Percentiles rank a stretch among this genome's conserved stretches.
Evolutionary conservation across 2,329 filamentous ascomycete genomes (phyloP).

Genomic region (Blastomyces parvus): DNA sequence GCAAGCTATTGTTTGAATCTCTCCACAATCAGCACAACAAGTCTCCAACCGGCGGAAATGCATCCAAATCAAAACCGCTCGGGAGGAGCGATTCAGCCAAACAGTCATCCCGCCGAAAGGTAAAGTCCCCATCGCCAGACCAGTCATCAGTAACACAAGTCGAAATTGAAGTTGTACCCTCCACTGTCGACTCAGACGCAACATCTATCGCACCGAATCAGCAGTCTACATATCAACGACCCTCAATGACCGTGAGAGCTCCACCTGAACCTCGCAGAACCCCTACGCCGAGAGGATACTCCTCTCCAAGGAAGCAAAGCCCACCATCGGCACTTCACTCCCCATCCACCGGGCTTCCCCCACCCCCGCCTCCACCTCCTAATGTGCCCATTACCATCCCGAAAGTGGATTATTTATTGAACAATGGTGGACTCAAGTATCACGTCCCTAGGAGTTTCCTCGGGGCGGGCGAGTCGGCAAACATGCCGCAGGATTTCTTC

Average conservation of each 20-base stretch:
- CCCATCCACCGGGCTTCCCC: slow-evolving; percentile 28
- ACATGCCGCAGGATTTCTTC: slow-evolving; percentile 47
- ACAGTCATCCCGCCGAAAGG: slow-evolving; percentile 24
- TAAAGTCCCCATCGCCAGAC: slow-evolving; percentile 24
- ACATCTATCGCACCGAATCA: slow-evolving; percentile 40
- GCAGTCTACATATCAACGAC: slow-evolving; percentile 24
- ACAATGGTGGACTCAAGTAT: slow-evolving; percentile 70
- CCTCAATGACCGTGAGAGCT: slow-evolving; percentile 11
- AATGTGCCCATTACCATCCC: slow-evolving; percentile 59
- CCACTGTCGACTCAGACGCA: slow-evolving; percentile 36
- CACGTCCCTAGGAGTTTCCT: slow-evolving; percentile 66
- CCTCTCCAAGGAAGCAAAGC: not conserved
- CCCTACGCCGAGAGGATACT: not conserved
- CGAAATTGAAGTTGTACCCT: slow-evolving; percentile 22
- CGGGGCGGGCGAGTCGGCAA: slow-evolving; percentile 43
- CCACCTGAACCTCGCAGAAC: not conserved
- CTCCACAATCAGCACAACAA: slow-evolving; percentile 28
- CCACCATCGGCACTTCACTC: not conserved
- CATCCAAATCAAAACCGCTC: slow-evolving; percentile 27
- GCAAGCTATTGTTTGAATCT: slow-evolving; percentile 30
- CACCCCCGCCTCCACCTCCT: slow-evolving; percentile 69
- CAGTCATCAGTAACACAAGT: slow-evolving; percentile 30
- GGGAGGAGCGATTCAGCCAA: slow-evolving; percentile 26
- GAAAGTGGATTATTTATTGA: slow-evolving; percentile 82
- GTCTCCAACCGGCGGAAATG: slow-evolving; percentile 26